Evolutionary conservation across 1,139 yeast species (phyloP).

Genomic region (Geotrichum candidum): DNA sequence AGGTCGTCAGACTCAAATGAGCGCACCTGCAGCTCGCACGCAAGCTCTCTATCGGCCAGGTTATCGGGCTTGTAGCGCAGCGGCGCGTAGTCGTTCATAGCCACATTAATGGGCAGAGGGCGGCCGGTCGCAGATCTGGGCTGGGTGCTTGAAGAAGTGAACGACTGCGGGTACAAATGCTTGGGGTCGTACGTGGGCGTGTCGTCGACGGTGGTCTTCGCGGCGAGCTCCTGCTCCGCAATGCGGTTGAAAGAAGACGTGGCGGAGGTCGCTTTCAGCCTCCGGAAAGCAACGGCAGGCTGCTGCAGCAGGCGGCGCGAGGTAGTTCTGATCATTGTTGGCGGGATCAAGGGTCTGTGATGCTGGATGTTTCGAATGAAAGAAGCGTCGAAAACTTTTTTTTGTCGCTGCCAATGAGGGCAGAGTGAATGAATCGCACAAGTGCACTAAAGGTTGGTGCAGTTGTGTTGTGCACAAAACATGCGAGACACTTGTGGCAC

Average conservation of each 20-base stretch:
- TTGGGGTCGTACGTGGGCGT: conserved; percentile 19
- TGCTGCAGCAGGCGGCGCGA: background rate
- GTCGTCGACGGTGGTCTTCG: conserved; percentile 21
- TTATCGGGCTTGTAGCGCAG: conserved; percentile 59
- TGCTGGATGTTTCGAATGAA: background rate
- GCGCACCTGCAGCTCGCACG: conserved; percentile 56
- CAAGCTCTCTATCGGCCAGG: conserved; percentile 60
- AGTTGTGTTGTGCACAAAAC: background rate
- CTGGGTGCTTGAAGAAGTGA: conserved; percentile 25
- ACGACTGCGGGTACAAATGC: conserved; percentile 26
- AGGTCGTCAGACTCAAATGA: conserved; percentile 67
- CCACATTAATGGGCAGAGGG: conserved; percentile 79
- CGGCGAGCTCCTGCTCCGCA: conserved; percentile 5
- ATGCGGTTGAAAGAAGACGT: background rate
- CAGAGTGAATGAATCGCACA: background rate
- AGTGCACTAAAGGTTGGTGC: background rate
- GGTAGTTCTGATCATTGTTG: background rate
- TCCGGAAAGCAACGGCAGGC: background rate
- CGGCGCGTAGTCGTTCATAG: conserved; percentile 78
- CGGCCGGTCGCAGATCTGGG: conserved; percentile 32
- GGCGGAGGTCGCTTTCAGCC: background rate
- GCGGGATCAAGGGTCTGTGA: background rate
- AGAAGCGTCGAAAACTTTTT: background rate
- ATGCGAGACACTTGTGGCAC: background rate
- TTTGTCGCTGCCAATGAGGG: background rate